Base-by-base conservation (phyloP, 2,329 filamentous ascomycete genomes). In the Fusarium sp. region DNA sequence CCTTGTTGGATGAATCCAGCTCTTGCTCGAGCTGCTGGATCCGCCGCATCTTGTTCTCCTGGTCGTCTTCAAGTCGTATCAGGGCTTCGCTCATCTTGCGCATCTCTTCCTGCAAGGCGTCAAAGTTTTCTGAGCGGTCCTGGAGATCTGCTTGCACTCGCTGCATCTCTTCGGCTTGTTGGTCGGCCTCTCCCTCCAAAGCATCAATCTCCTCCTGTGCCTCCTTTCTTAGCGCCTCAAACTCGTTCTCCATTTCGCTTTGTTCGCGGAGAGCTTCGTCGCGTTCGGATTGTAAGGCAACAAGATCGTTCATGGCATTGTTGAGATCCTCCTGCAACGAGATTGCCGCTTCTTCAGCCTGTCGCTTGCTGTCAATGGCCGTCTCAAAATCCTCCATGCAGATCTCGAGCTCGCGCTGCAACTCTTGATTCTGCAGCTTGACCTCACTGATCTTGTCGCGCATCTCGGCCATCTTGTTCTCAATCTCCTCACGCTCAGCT, bases 21-120 rank as follows among this genome's bases (percentile, higher is more conserved):
- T 98, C 94, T 57, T 90, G 86, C 78, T 98, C 93, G 8, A 98
- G 89, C 66, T 92, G 89, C 76, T 94, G 88, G 63, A 98, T 96
- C 63, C 91, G 90, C 58, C 90, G 89, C 46, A 92, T 80, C 78
- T 94, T 96, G 73, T 88, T 89, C 68, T 93, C 90, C 55, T 95
- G 92, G 72, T 97, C 94, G 77, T 98, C 94, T 77, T 98, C 96
- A 0, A 99, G 86, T 44, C 93, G 87, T 33, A 98, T 87, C 7
- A 98, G 86, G 22, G 92, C 92, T 72, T 97, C 94, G 74, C 92
- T 97, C 80, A 98, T 91, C 72, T 91, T 91, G 67, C 94, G 92
- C 91, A 99, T 96, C 83, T 98, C 96, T 62, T 92, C 90, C 76
- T 98, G 95, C 54, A 99, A 82, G n/a, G 93, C 92, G 69, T 91